Evolutionary conservation across 805 yeast genomes (phyloP).

Genomic region (Metschnikowia matae): DNA sequence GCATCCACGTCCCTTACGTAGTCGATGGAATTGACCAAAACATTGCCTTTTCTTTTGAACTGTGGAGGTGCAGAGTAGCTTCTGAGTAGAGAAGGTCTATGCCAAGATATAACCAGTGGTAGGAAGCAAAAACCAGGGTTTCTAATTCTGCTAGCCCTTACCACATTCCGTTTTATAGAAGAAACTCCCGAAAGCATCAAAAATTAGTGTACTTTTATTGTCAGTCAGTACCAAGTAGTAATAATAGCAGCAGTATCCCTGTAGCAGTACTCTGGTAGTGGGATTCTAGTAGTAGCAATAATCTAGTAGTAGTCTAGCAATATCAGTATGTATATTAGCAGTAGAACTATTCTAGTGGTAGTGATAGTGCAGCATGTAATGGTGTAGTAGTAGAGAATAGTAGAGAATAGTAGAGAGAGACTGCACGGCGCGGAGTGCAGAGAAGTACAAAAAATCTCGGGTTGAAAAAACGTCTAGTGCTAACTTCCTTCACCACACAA

Average conservation of each 20-base stretch:
- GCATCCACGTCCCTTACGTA: slow-evolving; percentile 29
- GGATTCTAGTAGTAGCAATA: not conserved
- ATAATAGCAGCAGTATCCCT: not conserved
- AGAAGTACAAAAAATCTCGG: slow-evolving; percentile 1
- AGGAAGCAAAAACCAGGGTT: not conserved
- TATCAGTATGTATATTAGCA: not conserved
- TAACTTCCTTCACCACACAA: not conserved
- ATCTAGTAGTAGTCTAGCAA: too few relatives aligned
- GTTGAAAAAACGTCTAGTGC: not conserved
- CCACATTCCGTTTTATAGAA: not conserved
- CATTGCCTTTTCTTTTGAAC: slow-evolving; percentile 10
- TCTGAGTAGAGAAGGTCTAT: not conserved
- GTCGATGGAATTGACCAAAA: slow-evolving; percentile 18
- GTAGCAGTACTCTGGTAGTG: too few relatives aligned
- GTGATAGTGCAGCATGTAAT: not conserved
- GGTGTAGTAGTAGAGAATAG: not conserved
- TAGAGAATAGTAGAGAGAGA: not conserved
- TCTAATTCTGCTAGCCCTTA: not conserved
- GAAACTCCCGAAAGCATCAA: not conserved
- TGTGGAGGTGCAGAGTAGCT: slow-evolving; percentile 11
- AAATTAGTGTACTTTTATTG: not conserved
- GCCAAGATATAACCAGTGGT: not conserved
- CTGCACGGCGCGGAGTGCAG: slow-evolving; percentile 4
- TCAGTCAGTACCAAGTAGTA: not conserved
- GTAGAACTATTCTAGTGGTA: not conserved